Percentiles rank a stretch among this genome's conserved stretches.
phyloP scores from a whole-genome alignment of 805 yeast genomes.

The Saccharomycopsis fodiens region DNA sequence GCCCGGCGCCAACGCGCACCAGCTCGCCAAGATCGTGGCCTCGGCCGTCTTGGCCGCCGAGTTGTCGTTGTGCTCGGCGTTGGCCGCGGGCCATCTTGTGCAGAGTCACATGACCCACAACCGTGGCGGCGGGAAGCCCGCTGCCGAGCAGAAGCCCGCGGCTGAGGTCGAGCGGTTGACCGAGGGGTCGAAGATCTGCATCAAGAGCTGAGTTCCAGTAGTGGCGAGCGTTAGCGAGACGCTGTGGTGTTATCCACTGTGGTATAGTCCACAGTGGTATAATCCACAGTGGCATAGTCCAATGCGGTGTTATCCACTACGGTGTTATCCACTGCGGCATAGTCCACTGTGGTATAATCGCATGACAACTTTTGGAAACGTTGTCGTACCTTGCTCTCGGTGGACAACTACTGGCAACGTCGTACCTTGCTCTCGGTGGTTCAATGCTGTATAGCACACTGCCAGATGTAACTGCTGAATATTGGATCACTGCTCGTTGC shows the following conservation, averaged over 20 bases:
- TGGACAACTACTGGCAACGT: too few species aligned
- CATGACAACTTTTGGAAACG: too few species aligned
- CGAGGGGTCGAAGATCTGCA: constrained; percentile 73
- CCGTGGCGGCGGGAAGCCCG: constrained; percentile 52
- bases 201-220: constrained; percentile 40
- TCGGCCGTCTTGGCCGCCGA: constrained; percentile 95
- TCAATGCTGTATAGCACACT: too few species aligned
- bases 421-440: too few species aligned
- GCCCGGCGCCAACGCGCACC: constrained; percentile 94
- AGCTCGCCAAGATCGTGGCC: constrained; percentile 87
- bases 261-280: not conserved
- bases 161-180: constrained; percentile 42
- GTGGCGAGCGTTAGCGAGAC: too few species aligned
- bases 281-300: not conserved
- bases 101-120: constrained; percentile 96
- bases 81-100: constrained; percentile 97
- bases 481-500: too few species aligned
- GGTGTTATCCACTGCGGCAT: too few species aligned
- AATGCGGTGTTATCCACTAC: too few species aligned
- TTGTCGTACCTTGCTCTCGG: too few species aligned
- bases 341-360: too few species aligned
- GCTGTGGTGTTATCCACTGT: too few species aligned
- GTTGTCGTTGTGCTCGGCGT: constrained; percentile 86
- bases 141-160: constrained; percentile 28
- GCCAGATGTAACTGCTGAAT: too few species aligned